phyloP scores from a whole-genome alignment of 2,329 filamentous ascomycete species.

The Penicillium sp. region DNA sequence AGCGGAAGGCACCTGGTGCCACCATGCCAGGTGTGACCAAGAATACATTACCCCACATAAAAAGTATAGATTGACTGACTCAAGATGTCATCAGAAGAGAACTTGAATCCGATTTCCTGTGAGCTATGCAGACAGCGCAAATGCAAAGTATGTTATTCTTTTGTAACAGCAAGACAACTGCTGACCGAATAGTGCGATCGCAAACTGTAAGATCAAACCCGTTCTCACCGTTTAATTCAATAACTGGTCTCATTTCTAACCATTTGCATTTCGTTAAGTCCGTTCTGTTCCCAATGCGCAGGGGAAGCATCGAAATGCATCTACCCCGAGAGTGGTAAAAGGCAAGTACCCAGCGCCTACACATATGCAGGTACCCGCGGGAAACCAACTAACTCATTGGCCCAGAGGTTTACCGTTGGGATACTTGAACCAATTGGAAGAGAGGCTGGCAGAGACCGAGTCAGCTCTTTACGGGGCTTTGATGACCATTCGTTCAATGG shows the following conservation, averaged over 20 bases:
- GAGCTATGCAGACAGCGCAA: slow-evolving; percentile 25
- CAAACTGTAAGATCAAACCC: slow-evolving; percentile 15
- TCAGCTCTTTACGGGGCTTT: slow-evolving; percentile 24
- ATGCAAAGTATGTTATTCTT: slow-evolving; percentile 20
- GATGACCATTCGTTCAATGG: slow-evolving; percentile 14
- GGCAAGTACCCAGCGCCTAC: slow-evolving; percentile 8
- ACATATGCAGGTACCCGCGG: slow-evolving; percentile 2
- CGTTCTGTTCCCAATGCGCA: slow-evolving; percentile 23
- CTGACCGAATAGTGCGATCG: slow-evolving; percentile 25
- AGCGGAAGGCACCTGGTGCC: slow-evolving; percentile 9
- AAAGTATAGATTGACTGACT: slow-evolving; percentile 1
- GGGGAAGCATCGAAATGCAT: slow-evolving; percentile 19
- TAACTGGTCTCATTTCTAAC: background rate
- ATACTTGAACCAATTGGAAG: slow-evolving; percentile 26
- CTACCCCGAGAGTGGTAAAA: slow-evolving; percentile 26
- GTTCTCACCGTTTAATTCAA: background rate
- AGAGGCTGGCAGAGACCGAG: slow-evolving; percentile 24
- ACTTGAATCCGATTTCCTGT: slow-evolving; percentile 21
- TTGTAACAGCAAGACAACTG: background rate
- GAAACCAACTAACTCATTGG: slow-evolving; percentile 1
- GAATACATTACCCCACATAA: background rate
- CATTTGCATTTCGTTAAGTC: slow-evolving; percentile 10
- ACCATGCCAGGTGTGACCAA: slow-evolving; percentile 9
- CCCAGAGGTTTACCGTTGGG: slow-evolving; percentile 24
- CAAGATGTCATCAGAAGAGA: slow-evolving; percentile 9